These are phyloP conservation scores for Cyberlindnera amylophila DNA, from an alignment of 805 yeast genomes.

Conservation along the genomic window DNA sequence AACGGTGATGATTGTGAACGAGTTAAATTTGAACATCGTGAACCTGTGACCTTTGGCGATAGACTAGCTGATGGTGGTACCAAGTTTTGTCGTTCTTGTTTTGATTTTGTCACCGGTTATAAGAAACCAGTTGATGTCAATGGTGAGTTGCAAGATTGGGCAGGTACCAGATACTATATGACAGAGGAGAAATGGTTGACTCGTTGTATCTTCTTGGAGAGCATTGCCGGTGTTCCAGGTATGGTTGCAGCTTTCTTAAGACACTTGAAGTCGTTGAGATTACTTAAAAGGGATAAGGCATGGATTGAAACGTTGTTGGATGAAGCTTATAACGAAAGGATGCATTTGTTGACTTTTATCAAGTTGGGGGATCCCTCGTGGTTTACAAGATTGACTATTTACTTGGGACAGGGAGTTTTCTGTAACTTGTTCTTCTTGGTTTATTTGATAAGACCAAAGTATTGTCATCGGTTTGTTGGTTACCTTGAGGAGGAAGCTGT, in stretches of 20 bases:
- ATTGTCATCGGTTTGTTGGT: constrained; percentile 75
- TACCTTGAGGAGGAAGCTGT: constrained; percentile 78
- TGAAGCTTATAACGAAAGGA: constrained; percentile 76
- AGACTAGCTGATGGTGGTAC: constrained; percentile 47
- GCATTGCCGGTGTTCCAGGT: constrained; percentile 80
- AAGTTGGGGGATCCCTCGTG: constrained; percentile 60
- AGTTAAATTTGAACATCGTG: constrained; percentile 49
- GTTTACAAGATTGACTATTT: constrained; percentile 50
- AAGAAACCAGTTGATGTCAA: constrained; percentile 45
- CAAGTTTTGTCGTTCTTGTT: constrained; percentile 41
- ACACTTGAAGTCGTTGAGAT: constrained; percentile 60
- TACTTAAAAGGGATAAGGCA: constrained; percentile 63
- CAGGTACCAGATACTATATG: constrained; percentile 44
- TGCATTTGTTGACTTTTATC: constrained; percentile 69
- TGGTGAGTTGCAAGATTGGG: constrained; percentile 30
- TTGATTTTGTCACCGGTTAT: constrained; percentile 65
- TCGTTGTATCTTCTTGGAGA: constrained; percentile 59
- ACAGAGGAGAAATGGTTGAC: constrained; percentile 62
- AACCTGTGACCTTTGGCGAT: constrained; percentile 46
- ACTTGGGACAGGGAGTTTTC: constrained; percentile 68
- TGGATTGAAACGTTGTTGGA: constrained; percentile 72
- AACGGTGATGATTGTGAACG: constrained; percentile 34
- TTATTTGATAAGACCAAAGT: constrained; percentile 55
- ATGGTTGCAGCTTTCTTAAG: constrained; percentile 71
- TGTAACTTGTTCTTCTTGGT: constrained; percentile 59